Percentiles rank a stretch among this genome's conserved stretches.
phyloP scores from a whole-genome alignment of 345 rosid species.

The Mangifera indica region DNA sequence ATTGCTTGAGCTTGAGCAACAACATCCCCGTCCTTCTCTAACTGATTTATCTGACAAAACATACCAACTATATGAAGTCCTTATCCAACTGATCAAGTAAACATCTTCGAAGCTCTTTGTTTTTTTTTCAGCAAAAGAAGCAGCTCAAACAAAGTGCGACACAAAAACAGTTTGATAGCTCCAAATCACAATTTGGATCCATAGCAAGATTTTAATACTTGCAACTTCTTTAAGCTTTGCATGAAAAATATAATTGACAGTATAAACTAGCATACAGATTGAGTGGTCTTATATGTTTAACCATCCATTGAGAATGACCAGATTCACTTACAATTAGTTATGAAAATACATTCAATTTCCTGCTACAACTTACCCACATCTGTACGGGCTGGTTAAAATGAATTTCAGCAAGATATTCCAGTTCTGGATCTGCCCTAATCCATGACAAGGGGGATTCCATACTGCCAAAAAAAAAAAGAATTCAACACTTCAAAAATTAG shows the following conservation, averaged over 20 bases:
- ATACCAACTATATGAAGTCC: constrained; percentile 8
- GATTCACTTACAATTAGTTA: background rate
- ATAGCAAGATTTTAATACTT: background rate
- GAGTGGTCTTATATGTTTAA: background rate
- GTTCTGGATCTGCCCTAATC: constrained; percentile 98
- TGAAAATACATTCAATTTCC: background rate
- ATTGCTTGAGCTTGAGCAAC: constrained; percentile 95
- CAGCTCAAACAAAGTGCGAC: background rate
- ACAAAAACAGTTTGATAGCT: background rate
- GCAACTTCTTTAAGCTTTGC: background rate
- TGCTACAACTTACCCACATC: constrained; percentile 85
- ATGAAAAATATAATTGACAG: background rate
- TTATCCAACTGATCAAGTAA: background rate
- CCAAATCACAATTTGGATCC: background rate
- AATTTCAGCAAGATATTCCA: constrained; percentile 96
- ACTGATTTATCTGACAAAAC: constrained; percentile 68
- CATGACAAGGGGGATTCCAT: constrained; percentile 89
- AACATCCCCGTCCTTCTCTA: constrained; percentile 97
- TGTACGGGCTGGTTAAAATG: constrained; percentile 97
- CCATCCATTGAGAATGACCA: background rate
- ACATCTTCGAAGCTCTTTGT: background rate
- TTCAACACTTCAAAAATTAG: constrained; percentile 2
- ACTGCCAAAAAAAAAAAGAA: constrained; percentile 51
- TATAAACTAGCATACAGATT: background rate
- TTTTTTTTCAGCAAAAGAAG: background rate